Evolutionary conservation across 441 rosid species (phyloP), one percentile per base, ranked within the genome.

Genomic region (Adansonia gregorii): DNA sequence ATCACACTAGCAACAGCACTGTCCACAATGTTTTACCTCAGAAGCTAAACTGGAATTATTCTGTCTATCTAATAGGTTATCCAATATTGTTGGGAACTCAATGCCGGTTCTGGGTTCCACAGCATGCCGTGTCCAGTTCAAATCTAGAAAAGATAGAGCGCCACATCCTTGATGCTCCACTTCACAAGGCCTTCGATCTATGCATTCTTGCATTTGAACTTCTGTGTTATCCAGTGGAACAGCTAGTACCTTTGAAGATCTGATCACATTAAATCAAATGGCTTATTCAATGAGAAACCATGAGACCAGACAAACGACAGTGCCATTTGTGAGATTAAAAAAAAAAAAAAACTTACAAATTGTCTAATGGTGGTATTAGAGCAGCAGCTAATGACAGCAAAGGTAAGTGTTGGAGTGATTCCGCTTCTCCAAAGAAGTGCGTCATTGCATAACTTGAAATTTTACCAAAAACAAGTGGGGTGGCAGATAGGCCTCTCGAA

Each of bases 71-170:
- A 74, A 76, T 3, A 80, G 20, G 73, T 86, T 81, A 65, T 90
- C 88, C 87, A 95, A 79, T 35, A 79, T 74, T 55, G 84, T 24
- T 6, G 99, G 98, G 83, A 95, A 93, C 85, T 93, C 95, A 3
- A 95, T 89, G 60, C 99, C 97, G 9, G 97, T 95, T 77, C 82
- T 85, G 48, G 97, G 92, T 86, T 95, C 99, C 45, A 90, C 85
- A 3, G 91, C 87, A 80, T 83, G 85, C 72, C 84, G 86, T 82
- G 67, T 81, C 90, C 86, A 74, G 67, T 86, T 85, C 78, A 89
- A 80, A 76, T 90, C 87, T 2, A 88, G 86, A 85, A 87, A 88
- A 76, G 85, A 83, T 64, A 88, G 80, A 79, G 83, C 84, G 4
- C 80, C 78, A 78, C 86, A 82, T 78, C 87, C 88, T 45, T 74